Evolutionary conservation across 164 flowering plant genomes (phyloP).

Genomic region (Annona squamosa): DNA sequence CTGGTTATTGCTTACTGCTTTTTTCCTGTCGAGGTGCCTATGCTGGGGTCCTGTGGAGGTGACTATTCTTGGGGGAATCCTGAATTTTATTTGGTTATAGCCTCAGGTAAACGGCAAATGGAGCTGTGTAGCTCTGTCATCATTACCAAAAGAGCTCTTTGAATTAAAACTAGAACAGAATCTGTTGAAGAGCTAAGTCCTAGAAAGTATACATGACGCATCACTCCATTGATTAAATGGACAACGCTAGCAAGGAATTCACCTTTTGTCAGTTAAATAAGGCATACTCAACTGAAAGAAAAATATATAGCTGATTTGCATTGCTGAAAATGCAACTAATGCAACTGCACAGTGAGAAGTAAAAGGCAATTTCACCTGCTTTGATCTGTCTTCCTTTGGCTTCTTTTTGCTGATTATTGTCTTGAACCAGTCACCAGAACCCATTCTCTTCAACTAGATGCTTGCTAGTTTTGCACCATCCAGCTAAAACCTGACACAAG

Average conservation of each 20-base stretch:
- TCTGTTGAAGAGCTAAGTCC: neutral
- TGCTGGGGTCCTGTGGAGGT: too few species aligned
- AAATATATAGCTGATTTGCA: neutral
- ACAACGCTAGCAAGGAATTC: neutral
- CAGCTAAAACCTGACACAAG: constrained; percentile 22
- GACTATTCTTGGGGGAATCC: too few species aligned
- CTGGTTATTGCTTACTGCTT: neutral
- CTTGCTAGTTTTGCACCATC: constrained; percentile 6
- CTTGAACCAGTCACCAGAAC: constrained; percentile 82
- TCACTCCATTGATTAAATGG: neutral
- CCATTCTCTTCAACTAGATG: constrained; percentile 36
- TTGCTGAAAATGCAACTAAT: neutral
- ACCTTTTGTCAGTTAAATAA: neutral
- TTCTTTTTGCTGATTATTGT: constrained; percentile 54
- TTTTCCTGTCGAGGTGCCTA: too few species aligned
- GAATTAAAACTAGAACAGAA: neutral
- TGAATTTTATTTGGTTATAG: neutral
- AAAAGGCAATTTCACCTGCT: constrained; percentile 16
- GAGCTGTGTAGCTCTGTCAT: neutral
- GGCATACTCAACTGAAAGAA: neutral
- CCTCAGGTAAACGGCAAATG: neutral
- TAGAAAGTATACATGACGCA: neutral
- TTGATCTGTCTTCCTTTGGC: constrained; percentile 38
- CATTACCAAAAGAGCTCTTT: neutral
- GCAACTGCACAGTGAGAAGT: neutral